Percentiles rank a stretch among this genome's conserved stretches.
These are phyloP conservation scores for Neocatenulostroma microsporum DNA, from an alignment of 2,329 filamentous ascomycete genomes.

Conservation along the genomic window DNA sequence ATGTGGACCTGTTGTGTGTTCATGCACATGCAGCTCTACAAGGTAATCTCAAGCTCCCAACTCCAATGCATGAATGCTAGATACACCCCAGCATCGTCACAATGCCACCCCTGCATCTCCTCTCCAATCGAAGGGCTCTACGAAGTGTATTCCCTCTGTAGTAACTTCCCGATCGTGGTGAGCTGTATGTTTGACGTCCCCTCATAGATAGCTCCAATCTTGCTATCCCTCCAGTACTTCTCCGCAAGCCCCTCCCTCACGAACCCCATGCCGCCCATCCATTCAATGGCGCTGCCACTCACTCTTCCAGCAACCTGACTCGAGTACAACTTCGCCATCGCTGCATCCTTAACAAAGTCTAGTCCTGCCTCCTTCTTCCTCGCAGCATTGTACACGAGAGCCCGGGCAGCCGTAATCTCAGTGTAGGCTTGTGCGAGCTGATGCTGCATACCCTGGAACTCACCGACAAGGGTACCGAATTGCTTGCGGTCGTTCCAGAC, in stretches of 20 bases:
- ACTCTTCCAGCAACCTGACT: constrained; percentile 88
- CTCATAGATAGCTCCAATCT: constrained; percentile 69
- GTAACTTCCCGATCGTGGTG: constrained; percentile 60
- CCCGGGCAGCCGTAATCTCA: constrained; percentile 84
- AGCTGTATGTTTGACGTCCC: constrained; percentile 72
- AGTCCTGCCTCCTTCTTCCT: constrained; percentile 97
- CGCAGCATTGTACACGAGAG: constrained; percentile 89
- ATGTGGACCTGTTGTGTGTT: too few species aligned
- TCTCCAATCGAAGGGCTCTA: too few species aligned
- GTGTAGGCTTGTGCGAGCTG: constrained; percentile 94
- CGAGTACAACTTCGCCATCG: constrained; percentile 95
- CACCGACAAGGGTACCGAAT: constrained; percentile 85
- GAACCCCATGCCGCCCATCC: constrained; percentile 99
- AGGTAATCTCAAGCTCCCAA: too few species aligned
- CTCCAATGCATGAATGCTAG: too few species aligned
- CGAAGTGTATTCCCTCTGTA: constrained; percentile 61
- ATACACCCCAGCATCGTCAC: too few species aligned
- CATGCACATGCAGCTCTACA: too few species aligned
- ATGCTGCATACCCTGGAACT: constrained; percentile 99
- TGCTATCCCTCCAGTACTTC: constrained; percentile 96
- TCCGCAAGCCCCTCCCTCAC: constrained; percentile 92
- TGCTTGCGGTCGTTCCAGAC: constrained; percentile 98
- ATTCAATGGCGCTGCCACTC: constrained; percentile 80
- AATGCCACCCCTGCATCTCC: too few species aligned
- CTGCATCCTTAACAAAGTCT: constrained; percentile 89